These are phyloP conservation scores for Cladophialophora exuberans DNA, from an alignment of 2,329 filamentous ascomycete species.

Conservation along the genomic window DNA sequence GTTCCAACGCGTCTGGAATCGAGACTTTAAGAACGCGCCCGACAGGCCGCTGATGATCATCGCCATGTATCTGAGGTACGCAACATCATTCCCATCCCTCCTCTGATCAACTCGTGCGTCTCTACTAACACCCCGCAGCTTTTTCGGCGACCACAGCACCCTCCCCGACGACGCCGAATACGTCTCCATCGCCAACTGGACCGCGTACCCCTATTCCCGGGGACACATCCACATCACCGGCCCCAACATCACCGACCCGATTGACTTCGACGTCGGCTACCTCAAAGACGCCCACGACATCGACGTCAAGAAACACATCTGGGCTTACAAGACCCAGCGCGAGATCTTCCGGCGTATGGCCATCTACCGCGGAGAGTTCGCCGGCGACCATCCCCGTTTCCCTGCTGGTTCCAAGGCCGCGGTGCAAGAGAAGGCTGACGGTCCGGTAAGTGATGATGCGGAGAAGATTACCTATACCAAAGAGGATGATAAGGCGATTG, in stretches of 20 bases:
- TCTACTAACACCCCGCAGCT: background rate
- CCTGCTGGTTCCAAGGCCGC: slow-evolving; percentile 42
- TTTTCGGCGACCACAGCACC: slow-evolving; percentile 21
- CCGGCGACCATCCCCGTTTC: slow-evolving; percentile 43
- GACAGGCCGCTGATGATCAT: slow-evolving; percentile 44
- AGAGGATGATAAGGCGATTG: slow-evolving; percentile 55
- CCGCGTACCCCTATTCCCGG: slow-evolving; percentile 63
- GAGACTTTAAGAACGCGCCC: slow-evolving; percentile 53
- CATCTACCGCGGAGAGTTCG: slow-evolving; percentile 51
- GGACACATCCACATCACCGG: slow-evolving; percentile 63
- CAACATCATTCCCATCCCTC: background rate
- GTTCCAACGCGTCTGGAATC: slow-evolving; percentile 59
- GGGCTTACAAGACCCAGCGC: slow-evolving; percentile 68
- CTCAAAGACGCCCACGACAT: slow-evolving; percentile 60
- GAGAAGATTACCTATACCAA: slow-evolving; percentile 52
- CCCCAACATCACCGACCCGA: slow-evolving; percentile 35
- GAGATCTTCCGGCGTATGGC: slow-evolving; percentile 62
- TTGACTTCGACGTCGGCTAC: slow-evolving; percentile 63
- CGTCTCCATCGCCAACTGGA: slow-evolving; percentile 57
- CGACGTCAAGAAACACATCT: slow-evolving; percentile 62
- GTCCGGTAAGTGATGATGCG: slow-evolving; percentile 32
- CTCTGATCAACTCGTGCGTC: background rate
- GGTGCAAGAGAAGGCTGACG: slow-evolving; percentile 30
- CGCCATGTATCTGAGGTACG: slow-evolving; percentile 24
- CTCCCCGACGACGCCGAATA: slow-evolving; percentile 52